Evolutionary conservation across 129 eudicot genomes (phyloP).

Genomic region (Glebionis coronaria): DNA sequence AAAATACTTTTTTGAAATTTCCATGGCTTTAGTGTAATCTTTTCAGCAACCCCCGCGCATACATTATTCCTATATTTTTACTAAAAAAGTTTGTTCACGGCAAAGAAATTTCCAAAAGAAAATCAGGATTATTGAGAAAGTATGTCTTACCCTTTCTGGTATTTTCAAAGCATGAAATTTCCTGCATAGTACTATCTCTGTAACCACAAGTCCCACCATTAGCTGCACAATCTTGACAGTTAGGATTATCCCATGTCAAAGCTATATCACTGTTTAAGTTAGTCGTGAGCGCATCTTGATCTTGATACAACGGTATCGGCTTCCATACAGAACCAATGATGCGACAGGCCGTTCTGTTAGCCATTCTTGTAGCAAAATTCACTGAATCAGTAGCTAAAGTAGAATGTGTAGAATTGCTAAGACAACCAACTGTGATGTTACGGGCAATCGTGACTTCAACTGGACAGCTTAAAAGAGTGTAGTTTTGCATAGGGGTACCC

Average conservation of each 20-base stretch:
- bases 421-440: constrained; percentile 51
- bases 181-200: constrained; percentile 27
- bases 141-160: constrained; percentile 38
- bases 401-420: constrained; percentile 58
- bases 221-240: constrained; percentile 51
- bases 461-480: constrained; percentile 59
- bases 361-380: constrained; percentile 26
- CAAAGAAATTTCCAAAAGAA: neutral
- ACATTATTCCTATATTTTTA: no score
- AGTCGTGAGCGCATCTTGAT: constrained; percentile 32
- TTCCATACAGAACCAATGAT: constrained; percentile 24
- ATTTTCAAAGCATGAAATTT: constrained; percentile 33
- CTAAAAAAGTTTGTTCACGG: neutral
- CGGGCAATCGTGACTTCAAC: constrained; percentile 22
- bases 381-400: constrained; percentile 46
- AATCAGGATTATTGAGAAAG: constrained; percentile 9
- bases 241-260: constrained; percentile 60
- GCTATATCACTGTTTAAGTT: constrained; percentile 39
- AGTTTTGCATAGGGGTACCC: constrained; percentile 28
- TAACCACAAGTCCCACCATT: constrained; percentile 58
- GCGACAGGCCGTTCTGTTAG: constrained; percentile 24
- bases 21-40: no score
- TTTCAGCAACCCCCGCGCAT: no score
- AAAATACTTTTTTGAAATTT: no score
- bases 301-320: constrained; percentile 36